A percentile compares a stretch with the other conserved stretches of the same genome.
Evolutionary conservation across 768 basidiomycete species (phyloP).

Genomic region (Boletus edulis): DNA sequence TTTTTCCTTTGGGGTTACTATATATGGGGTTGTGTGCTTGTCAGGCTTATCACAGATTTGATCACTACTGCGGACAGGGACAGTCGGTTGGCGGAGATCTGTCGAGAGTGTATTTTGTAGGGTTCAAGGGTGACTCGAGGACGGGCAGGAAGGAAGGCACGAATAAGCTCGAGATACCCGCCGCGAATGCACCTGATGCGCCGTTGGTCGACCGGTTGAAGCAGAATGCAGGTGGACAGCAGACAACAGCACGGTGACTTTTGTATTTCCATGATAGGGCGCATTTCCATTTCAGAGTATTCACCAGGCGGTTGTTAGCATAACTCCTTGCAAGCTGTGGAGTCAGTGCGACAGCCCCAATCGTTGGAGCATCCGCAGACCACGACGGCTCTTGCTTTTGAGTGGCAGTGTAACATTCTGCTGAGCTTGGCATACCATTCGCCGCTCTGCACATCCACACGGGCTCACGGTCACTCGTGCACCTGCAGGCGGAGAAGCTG

Average conservation of each 20-base stretch:
- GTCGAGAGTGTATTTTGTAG: slow-evolving; percentile 73
- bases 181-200: slow-evolving; percentile 79
- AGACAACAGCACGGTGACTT: slow-evolving; percentile 56
- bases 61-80: slow-evolving; percentile 41
- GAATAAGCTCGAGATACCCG: slow-evolving; percentile 68
- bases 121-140: slow-evolving; percentile 75
- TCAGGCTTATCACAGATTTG: slow-evolving; percentile 14
- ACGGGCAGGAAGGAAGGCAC: slow-evolving; percentile 55
- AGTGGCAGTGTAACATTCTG: background rate
- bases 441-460: background rate
- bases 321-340: background rate
- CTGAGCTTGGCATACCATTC: background rate
- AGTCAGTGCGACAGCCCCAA: too few relatives aligned
- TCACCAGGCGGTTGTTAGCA: background rate
- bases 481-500: background rate
- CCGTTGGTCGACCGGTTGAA: slow-evolving; percentile 56
- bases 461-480: background rate
- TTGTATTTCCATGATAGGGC: slow-evolving; percentile 4
- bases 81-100: slow-evolving; percentile 64
- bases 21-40: slow-evolving; percentile 13
- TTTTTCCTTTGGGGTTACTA: slow-evolving; percentile 19
- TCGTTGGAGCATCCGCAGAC: too few relatives aligned
- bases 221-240: slow-evolving; percentile 56
- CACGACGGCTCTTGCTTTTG: background rate
- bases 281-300: background rate